Base-by-base conservation (phyloP, 1,284 basidiomycete genomes). In the Tilletia setariae region DNA sequence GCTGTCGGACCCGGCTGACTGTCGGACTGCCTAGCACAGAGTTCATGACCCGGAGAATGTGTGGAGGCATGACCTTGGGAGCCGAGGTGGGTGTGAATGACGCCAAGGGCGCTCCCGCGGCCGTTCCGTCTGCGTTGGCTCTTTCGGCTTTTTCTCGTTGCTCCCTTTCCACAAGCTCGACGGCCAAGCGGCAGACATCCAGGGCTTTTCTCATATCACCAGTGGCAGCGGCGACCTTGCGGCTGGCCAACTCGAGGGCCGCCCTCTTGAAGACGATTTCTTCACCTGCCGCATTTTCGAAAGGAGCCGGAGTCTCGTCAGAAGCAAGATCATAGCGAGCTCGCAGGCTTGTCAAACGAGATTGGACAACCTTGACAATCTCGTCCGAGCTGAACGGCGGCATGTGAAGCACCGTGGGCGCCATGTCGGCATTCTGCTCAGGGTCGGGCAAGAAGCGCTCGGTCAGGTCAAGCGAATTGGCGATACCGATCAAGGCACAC, bases 151-250 rank as follows among this genome's bases (percentile, higher is more conserved):
- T 40, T 40, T 72, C 72, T 1, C 74, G 69, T 67, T 77, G 74
- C 64, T 82, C 77, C 56, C 21, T 40, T 70, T 84, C 81, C n/a
- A 81, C 77, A 46, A 77, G 63, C 64, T 84, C 82, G 44, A 84
- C 76, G 11, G 83, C 77, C 32, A 82, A 74, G 1, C 83, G 74
- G 9, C 80, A 75, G 19, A 84, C 77, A 62, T 83, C 80, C 59
- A 85, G 77, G 51, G 83, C 82, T 44, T 81, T 80, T 32, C 84
- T 76, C 16, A 84, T 67, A 69, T 85, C 84, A 16, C 84, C 84
- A 0, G 84, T 82, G 0, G 76, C 78, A 2, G 80, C 74, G 16
- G 83, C 83, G 51, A 84, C 79, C 71, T 83, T 84, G 66, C 82
- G 83, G 1, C 83, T 76, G n/a, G 81, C 78, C 21, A 84, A 74